Evolutionary conservation across 2,329 filamentous ascomycete species (phyloP).

Genomic region (Myriosclerotinia scirpicola): DNA sequence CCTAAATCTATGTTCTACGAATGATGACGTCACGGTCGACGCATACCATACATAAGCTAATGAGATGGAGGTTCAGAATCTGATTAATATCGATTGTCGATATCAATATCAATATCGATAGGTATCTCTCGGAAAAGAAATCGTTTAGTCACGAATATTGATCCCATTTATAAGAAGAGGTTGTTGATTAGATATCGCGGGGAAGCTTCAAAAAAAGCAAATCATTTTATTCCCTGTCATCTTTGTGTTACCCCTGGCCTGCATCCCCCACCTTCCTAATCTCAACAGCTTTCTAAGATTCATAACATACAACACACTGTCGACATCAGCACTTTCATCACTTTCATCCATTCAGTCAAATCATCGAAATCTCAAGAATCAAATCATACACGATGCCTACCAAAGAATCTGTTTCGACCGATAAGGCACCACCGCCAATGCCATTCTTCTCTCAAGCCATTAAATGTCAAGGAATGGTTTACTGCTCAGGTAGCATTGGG

Average conservation of each 20-base stretch:
- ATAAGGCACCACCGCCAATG: constrained; percentile 49
- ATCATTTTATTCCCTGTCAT: constrained; percentile 4
- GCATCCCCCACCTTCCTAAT: background rate
- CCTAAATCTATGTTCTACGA: background rate
- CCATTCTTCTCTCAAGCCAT: constrained; percentile 62
- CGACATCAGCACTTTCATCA: background rate
- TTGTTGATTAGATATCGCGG: background rate
- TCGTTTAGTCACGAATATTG: background rate
- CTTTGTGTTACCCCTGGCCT: background rate
- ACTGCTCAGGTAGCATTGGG: constrained; percentile 65
- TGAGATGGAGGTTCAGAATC: too few relatives aligned
- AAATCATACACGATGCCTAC: constrained; percentile 24
- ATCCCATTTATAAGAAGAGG: background rate
- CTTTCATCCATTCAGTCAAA: constrained; percentile 32
- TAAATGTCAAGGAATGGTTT: constrained; percentile 65
- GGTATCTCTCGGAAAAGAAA: background rate
- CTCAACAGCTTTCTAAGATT: background rate
- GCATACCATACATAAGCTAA: too few relatives aligned
- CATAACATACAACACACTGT: background rate
- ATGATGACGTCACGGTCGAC: background rate
- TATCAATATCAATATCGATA: too few relatives aligned
- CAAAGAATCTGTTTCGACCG: constrained; percentile 30
- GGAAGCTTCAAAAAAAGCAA: background rate
- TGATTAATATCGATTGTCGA: background rate
- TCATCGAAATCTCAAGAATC: constrained; percentile 38